Conservation (phyloP, 495 filamentous ascomycete species). For the Physcia stellaris region DNA sequence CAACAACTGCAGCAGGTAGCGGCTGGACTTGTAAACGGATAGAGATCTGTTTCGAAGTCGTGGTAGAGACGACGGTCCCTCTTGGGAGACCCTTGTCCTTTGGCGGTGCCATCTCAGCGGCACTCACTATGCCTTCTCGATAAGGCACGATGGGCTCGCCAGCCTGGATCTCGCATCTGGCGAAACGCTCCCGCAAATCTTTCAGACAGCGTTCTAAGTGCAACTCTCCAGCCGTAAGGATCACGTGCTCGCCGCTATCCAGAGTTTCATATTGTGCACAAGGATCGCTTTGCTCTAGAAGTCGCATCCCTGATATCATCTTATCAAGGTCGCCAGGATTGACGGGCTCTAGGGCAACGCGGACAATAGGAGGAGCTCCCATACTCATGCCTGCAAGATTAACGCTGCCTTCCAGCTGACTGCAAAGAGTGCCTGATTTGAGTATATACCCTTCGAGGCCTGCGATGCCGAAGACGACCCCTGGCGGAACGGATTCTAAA, state of each 20-base stretch:
- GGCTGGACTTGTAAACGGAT: conserved; percentile 69
- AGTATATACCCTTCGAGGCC: conserved; percentile 83
- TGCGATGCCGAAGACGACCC: conserved; percentile 90
- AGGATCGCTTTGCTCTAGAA: conserved; percentile 90
- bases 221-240: conserved; percentile 85
- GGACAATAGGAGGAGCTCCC: conserved; percentile 74
- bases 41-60: conserved; percentile 73
- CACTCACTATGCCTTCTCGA: conserved; percentile 76
- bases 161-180: conserved; percentile 87
- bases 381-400: conserved; percentile 82
- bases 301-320: conserved; percentile 76
- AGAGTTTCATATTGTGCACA: conserved; percentile 93
- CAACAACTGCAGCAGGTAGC: conserved; percentile 62
- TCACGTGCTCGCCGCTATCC: conserved; percentile 85
- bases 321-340: conserved; percentile 81
- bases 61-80: conserved; percentile 60
- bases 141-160: conserved; percentile 93
- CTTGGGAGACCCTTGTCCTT: conserved; percentile 79
- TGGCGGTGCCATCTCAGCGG: conserved; percentile 79
- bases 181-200: conserved; percentile 86
- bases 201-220: conserved; percentile 91
- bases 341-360: conserved; percentile 81
- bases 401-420: conserved; percentile 72
- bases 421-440: conserved; percentile 90
- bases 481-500: conserved; percentile 73